These are phyloP conservation scores for Striga hermonthica DNA, from an alignment of 305 asterid genomes.

Conservation along the genomic window DNA sequence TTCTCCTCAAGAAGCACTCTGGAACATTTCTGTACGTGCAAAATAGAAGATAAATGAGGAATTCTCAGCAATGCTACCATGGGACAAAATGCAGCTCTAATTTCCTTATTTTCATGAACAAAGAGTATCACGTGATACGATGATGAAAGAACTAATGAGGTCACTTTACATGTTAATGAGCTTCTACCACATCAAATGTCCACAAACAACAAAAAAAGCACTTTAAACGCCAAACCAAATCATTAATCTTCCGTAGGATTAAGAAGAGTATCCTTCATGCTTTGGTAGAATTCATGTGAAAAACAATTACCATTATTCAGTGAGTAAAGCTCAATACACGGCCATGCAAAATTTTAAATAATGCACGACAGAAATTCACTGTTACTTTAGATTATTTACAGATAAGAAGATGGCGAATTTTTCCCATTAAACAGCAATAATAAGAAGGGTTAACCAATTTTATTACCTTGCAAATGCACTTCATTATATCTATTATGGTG, in stretches of 20 bases:
- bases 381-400: slow-evolving; percentile 7
- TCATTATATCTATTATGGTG: slow-evolving; percentile 65
- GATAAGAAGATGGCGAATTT: neutral
- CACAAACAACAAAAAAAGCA: slow-evolving; percentile 12
- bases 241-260: neutral
- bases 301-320: slow-evolving; percentile 1
- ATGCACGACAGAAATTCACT: slow-evolving; percentile 7
- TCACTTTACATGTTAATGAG: neutral
- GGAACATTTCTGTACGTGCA: slow-evolving; percentile 58
- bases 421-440: slow-evolving; percentile 12
- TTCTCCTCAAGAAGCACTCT: slow-evolving; percentile 65
- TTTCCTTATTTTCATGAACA: slow-evolving; percentile 19
- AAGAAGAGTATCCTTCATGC: slow-evolving; percentile 7
- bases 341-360: slow-evolving; percentile 20
- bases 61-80: slow-evolving; percentile 11
- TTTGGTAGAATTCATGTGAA: neutral
- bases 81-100: slow-evolving; percentile 17
- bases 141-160: slow-evolving; percentile 10
- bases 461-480: slow-evolving; percentile 95
- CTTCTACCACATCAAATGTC: slow-evolving; percentile 16
- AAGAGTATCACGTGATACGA: neutral
- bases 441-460: slow-evolving; percentile 21
- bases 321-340: neutral
- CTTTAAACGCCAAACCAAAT: slow-evolving; percentile 4
- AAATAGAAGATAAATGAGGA: slow-evolving; percentile 18